Conservation (phyloP, 225 moss, liverwort and hornwort species). For the Sphagnum contortum region DNA sequence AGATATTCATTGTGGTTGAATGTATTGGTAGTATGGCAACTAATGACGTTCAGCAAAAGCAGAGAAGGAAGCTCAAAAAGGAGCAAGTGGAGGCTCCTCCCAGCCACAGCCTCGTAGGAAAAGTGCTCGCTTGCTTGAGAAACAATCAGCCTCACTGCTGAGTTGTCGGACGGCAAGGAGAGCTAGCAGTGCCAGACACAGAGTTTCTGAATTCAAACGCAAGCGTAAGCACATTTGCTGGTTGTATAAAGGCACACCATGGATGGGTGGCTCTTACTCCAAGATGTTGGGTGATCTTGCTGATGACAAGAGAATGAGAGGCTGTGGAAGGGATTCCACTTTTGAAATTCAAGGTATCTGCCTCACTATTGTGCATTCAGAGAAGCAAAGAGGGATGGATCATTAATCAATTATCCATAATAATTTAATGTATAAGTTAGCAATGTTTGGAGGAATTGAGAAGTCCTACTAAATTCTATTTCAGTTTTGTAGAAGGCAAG, state of each 20-base stretch:
- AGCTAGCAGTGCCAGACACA: slow-evolving; percentile 1
- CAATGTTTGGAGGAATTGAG: too few species aligned
- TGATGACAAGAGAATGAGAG: slow-evolving; percentile 12
- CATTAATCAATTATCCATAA: too few species aligned
- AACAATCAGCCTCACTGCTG: slow-evolving; percentile 15
- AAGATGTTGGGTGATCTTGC: slow-evolving; percentile 9
- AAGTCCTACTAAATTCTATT: too few species aligned
- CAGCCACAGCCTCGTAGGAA: slow-evolving; percentile 16
- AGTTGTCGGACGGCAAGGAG: slow-evolving; percentile 16
- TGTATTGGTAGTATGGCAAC: not conserved
- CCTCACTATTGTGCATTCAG: too few species aligned
- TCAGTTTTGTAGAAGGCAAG: too few species aligned
- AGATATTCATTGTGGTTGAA: not conserved
- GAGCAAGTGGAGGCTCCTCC: slow-evolving; percentile 18
- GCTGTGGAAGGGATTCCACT: slow-evolving; percentile 11
- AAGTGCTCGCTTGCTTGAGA: slow-evolving; percentile 24
- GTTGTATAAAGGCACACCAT: slow-evolving; percentile 25
- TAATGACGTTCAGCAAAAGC: slow-evolving; percentile 14
- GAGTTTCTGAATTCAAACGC: slow-evolving; percentile 14
- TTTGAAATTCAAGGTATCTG: slow-evolving; percentile 12
- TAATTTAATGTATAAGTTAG: too few species aligned
- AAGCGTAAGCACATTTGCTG: slow-evolving; percentile 25
- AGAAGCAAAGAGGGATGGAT: too few species aligned
- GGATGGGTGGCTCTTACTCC: slow-evolving; percentile 28
- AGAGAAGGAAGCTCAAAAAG: slow-evolving; percentile 17